Base-by-base conservation (phyloP, 805 yeast species). In the Candida succiphila region DNA sequence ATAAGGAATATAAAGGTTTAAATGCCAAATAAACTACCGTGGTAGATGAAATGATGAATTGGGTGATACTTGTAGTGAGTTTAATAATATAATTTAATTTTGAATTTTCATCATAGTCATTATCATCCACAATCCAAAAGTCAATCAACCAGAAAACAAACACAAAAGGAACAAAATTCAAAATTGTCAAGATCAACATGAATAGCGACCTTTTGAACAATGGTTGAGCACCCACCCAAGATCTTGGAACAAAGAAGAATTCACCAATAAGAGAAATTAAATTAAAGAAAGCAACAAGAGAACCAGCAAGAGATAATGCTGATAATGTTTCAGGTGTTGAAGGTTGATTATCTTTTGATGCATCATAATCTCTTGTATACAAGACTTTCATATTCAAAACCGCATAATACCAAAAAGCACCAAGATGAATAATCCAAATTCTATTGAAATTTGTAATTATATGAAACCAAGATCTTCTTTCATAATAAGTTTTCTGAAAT, bases 361-460 rank as follows among this genome's bases (percentile, higher is more conserved):
- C 74, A 32, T 60, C 60, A 47, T 79, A 81, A 34, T 70, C 58
- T 25, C 58, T 56, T 0, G 86, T 78, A 51, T 79, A 83, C 20
- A 84, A 58, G 0, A 82, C 68, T 1, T 30, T 22, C 83, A 87
- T 63, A 49, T 84, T 81, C 49, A 69, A 70, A 29, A 78, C 52
- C 0, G 87, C 79, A 48, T 75, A 84, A 37, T 75, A 72, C 95
- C 95, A 84, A 52, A 80, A 84, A 23, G 75, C 61, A 1, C 84
- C 65, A 26, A 76, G 60, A 48, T 84, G 95, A 32, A 83, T 70
- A 34, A 80, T 75, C 88, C 89, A 81, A 34, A 81, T 73, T 36
- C 95, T 60, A 52, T 78, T 80, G 56, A 84, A 84, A 51, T 84
- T 82, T 17, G 78, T 68, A 18, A 80, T 44, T 24, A 74, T 67